Conservation (phyloP, 2,329 filamentous ascomycete species). For the Colletotrichum kahawae region DNA sequence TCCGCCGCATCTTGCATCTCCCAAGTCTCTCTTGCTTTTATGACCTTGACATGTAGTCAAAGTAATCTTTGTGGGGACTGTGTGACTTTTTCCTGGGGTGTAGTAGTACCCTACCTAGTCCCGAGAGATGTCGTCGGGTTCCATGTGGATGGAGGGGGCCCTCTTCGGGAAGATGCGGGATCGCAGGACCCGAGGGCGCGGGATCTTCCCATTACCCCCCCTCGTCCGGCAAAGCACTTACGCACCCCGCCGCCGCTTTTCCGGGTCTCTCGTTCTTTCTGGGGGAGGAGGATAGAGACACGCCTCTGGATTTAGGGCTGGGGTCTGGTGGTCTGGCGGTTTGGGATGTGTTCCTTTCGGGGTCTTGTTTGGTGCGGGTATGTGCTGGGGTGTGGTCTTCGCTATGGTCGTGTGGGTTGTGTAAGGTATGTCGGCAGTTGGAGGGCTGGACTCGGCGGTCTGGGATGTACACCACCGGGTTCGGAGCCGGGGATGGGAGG, state of each 20-base stretch:
- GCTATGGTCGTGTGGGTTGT: too few relatives aligned
- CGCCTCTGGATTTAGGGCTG: neutral
- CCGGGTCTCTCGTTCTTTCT: neutral
- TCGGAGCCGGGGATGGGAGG: neutral
- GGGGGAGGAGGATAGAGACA: neutral
- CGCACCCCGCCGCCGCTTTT: neutral
- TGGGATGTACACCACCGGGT: neutral
- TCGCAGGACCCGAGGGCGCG: neutral
- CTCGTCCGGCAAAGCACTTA: neutral
- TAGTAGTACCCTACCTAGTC: neutral
- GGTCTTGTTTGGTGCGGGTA: neutral
- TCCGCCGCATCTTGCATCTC: neutral
- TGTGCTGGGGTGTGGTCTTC: neutral
- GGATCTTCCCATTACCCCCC: neutral
- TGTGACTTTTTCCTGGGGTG: neutral
- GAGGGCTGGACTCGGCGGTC: neutral
- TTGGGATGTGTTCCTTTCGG: neutral
- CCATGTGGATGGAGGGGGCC: neutral
- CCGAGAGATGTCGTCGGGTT: too few relatives aligned
- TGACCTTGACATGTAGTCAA: neutral
- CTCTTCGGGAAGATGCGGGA: neutral
- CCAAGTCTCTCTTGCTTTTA: neutral
- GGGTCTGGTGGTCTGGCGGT: neutral
- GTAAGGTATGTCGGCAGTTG: neutral
- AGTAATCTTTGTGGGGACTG: neutral